Conservation (phyloP, 2,329 filamentous ascomycete genomes). For the Aspergillus neoniger region DNA sequence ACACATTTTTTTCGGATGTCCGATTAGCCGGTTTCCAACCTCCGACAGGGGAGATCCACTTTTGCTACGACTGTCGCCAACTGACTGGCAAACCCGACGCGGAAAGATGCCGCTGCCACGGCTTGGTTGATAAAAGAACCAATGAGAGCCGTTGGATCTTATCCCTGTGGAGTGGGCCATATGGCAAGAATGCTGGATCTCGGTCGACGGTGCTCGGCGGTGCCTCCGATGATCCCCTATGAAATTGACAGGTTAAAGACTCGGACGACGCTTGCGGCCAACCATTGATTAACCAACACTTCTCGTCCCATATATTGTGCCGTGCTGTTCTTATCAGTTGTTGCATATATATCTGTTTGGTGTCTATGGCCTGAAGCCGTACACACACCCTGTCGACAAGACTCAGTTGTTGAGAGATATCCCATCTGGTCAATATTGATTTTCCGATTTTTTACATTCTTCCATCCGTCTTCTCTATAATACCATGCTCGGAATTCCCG, state of each 20-base stretch:
- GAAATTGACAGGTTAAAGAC: slow-evolving; percentile 5
- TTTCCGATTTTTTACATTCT: neutral
- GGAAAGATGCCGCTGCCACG: slow-evolving; percentile 1
- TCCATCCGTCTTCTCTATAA: neutral
- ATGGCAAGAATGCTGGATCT: neutral
- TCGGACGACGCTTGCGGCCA: neutral
- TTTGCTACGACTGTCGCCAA: neutral
- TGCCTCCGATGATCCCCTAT: slow-evolving; percentile 13
- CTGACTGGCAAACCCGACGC: neutral
- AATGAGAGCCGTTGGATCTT: neutral
- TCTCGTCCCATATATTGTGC: neutral
- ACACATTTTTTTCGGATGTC: slow-evolving; percentile 5
- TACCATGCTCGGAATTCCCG: neutral
- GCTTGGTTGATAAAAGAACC: neutral
- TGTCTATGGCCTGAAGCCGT: neutral
- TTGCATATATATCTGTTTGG: neutral
- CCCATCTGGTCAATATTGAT: neutral
- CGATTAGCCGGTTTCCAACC: neutral
- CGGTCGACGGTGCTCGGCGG: slow-evolving; percentile 11
- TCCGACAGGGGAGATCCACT: slow-evolving; percentile 10
- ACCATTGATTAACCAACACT: neutral
- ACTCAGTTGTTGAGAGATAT: neutral
- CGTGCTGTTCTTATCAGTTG: neutral
- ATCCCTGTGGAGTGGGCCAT: neutral
- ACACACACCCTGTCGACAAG: too few relatives aligned